Conservation (phyloP, 2,329 filamentous ascomycete genomes). For the Esteya vermicola region DNA sequence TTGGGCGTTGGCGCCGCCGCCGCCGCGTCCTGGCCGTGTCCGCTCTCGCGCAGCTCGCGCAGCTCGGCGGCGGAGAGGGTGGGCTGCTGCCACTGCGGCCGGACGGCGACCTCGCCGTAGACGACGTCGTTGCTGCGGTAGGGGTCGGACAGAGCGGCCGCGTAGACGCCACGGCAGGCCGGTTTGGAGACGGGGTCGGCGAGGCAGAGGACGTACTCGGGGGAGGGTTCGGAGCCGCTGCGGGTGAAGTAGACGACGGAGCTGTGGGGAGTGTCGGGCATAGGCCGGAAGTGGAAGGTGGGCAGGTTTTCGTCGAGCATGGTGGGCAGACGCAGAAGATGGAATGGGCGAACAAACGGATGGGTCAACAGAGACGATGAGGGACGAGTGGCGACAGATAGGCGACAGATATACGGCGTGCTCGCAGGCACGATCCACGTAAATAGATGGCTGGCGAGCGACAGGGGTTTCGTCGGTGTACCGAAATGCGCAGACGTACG, state of each 20-base stretch:
- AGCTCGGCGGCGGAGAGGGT: conserved; percentile 70
- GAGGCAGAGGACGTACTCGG: conserved; percentile 69
- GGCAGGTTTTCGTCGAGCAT: conserved; percentile 97
- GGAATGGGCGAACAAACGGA: background rate
- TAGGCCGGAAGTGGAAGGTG: conserved; percentile 43
- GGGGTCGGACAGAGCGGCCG: conserved; percentile 70
- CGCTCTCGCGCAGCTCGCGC: conserved; percentile 31
- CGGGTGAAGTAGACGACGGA: conserved; percentile 48
- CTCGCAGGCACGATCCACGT: too few relatives aligned
- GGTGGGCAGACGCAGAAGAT: conserved; percentile 7
- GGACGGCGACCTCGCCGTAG: conserved; percentile 73
- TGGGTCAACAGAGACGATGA: background rate
- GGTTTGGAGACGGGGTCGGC: conserved; percentile 53
- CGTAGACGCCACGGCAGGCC: conserved; percentile 69
- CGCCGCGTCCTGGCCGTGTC: conserved; percentile 22
- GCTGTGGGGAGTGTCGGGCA: conserved; percentile 36
- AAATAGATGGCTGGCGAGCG: background rate
- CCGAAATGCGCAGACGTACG: too few relatives aligned
- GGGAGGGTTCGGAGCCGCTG: conserved; percentile 65
- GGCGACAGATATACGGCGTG: too few relatives aligned
- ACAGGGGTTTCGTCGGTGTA: too few relatives aligned
- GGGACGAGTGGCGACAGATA: background rate
- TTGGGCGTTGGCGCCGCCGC: conserved; percentile 52
- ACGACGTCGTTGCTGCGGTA: conserved; percentile 60
- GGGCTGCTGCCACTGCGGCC: conserved; percentile 75